Base-by-base conservation (phyloP, 768 basidiomycete genomes). In the Hericium rajendrae region DNA sequence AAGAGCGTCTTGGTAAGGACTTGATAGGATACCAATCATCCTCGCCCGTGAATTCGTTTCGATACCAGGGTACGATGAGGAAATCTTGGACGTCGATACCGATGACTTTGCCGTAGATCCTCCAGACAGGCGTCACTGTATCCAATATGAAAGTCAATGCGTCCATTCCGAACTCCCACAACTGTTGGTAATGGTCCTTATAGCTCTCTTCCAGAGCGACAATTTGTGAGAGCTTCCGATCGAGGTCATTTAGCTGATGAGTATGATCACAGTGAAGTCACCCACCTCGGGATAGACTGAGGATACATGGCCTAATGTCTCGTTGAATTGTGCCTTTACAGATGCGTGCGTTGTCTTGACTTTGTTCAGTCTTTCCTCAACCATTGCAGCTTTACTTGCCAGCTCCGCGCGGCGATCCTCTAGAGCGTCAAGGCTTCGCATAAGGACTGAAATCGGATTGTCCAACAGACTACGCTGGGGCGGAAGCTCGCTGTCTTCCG, bases 41-140 rank as follows among this genome's bases (percentile, higher is more conserved):
- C 71, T 88, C 85, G 37, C 88, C 88, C 0, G 88, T 89, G 66
- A 89, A 91, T 66, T 90, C 88, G 67, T 91, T 88, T 38, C 88
- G 81, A 60, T 91, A 91, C 64, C 87, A 78, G 6, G 88, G 88
- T 57, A 91, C 82, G 62, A 91, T 86, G 58, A 90, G 80, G 66
- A 90, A 90, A 60, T 88, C 86, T 50, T 84, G 82, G 48, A 88
- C 77, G 63, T 91, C 88, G 65, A 87, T 81, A 37, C 86, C 85
- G 53, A 91, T 88, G n/a, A 81, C 79, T 64, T 86, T 88, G 54
- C 88, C 88, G 59, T 90, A 88, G 38, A 78, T 86, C 60, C 88
- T 76, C 88, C 88, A 90, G 65, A 91, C 80, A 0, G 88, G 88
- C 1, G 88, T 82, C 13, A 90, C 83, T 2, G 81, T 84, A 64